Percentiles rank a stretch among this genome's conserved stretches.
Evolutionary conservation across 164 flowering plant genomes (phyloP).

Genomic region (Protea cynaroides): DNA sequence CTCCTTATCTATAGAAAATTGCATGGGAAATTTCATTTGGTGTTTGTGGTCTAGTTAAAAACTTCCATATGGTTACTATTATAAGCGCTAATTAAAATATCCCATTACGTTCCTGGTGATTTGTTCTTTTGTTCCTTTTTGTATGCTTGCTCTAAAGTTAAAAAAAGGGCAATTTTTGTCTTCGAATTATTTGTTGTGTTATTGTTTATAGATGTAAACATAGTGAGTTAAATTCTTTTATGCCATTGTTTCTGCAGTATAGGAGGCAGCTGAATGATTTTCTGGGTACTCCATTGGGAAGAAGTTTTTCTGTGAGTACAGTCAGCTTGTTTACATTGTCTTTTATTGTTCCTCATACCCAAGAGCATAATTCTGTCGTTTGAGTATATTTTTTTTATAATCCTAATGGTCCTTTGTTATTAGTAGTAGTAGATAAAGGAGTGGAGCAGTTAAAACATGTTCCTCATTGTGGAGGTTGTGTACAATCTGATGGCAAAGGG

Average conservation of each 20-base stretch:
- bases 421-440: too few species aligned
- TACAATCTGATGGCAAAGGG: too few species aligned
- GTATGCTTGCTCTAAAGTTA: neutral
- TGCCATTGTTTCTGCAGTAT: constrained; percentile 55
- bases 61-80: too few species aligned
- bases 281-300: constrained; percentile 70
- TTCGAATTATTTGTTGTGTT: neutral
- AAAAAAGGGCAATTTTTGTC: too few species aligned
- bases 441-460: too few species aligned
- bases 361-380: too few species aligned
- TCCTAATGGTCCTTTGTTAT: too few species aligned
- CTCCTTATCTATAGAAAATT: neutral
- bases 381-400: too few species aligned
- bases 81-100: neutral
- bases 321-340: neutral
- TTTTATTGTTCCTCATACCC: too few species aligned
- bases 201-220: neutral
- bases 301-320: constrained; percentile 59
- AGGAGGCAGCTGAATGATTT: constrained; percentile 68
- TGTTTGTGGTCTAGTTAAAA: neutral
- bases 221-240: neutral
- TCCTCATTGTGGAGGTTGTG: too few species aligned
- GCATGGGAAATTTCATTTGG: neutral
- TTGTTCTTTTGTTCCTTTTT: neutral
- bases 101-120: neutral